Percentiles rank a stretch among this genome's conserved stretches.
Evolutionary conservation across 768 basidiomycete genomes (phyloP).

Genomic region (Tubosaeta brunneosetosa): DNA sequence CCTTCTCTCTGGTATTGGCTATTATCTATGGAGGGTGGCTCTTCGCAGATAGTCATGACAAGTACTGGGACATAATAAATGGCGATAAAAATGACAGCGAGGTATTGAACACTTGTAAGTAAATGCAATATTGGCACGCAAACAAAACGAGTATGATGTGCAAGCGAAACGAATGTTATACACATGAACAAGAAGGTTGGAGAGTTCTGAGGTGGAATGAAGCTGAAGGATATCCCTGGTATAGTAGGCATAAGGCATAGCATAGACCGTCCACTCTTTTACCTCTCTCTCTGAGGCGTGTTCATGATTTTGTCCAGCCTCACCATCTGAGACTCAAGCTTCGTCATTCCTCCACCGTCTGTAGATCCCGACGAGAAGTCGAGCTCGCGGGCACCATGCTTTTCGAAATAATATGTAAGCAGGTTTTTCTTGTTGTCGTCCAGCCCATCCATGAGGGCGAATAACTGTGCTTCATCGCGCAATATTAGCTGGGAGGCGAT

Average conservation of each 20-base stretch:
- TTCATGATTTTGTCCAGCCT: constrained; percentile 76
- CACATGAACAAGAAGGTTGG: background rate
- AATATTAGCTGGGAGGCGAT: constrained; percentile 82
- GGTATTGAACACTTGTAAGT: constrained; percentile 3
- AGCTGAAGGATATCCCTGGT: background rate
- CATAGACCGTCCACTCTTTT: constrained; percentile 6
- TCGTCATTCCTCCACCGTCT: constrained; percentile 49
- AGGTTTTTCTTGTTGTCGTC: constrained; percentile 91
- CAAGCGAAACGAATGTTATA: constrained; percentile 1
- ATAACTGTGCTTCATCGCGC: constrained; percentile 78
- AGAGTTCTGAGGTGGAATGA: background rate
- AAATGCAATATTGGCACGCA: constrained; percentile 9
- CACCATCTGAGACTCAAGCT: constrained; percentile 75
- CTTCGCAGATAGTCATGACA: constrained; percentile 23
- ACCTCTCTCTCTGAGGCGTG: constrained; percentile 49
- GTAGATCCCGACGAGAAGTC: constrained; percentile 32
- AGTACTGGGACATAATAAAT: background rate
- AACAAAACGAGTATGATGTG: constrained; percentile 15
- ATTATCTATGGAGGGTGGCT: constrained; percentile 36
- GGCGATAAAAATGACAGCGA: constrained; percentile 8
- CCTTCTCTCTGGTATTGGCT: constrained; percentile 54
- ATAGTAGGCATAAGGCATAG: background rate
- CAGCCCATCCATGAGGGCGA: constrained; percentile 72
- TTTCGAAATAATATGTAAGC: constrained; percentile 85
- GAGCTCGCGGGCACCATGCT: constrained; percentile 67